A percentile compares a stretch with the other conserved stretches of the same genome.
These are phyloP conservation scores for Populus deltoides DNA, from an alignment of 345 rosid genomes.

Conservation along the genomic window DNA sequence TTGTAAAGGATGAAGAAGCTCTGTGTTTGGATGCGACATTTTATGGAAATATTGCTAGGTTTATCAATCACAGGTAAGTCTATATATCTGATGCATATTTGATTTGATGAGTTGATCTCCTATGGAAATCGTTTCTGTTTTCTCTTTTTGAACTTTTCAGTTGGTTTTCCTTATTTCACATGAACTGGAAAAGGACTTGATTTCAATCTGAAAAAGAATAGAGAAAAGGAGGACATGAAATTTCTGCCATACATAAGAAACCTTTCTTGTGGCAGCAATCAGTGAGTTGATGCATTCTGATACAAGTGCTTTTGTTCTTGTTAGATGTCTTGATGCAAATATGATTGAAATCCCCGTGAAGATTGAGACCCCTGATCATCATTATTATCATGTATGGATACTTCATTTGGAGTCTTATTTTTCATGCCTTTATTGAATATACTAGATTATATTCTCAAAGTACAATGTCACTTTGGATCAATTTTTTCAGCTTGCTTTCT, in stretches of 20 bases:
- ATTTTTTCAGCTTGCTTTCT: constrained; percentile 71
- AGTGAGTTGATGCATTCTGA: neutral
- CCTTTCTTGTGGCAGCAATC: neutral
- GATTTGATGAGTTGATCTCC: neutral
- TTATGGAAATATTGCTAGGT: constrained; percentile 82
- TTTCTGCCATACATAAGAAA: neutral
- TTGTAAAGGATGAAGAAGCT: constrained; percentile 70
- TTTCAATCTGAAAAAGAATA: neutral
- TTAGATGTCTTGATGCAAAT: constrained; percentile 82
- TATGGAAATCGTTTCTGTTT: neutral
- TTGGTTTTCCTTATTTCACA: neutral
- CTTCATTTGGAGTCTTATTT: neutral
- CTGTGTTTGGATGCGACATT: constrained; percentile 79
- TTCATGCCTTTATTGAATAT: neutral
- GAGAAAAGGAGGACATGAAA: neutral
- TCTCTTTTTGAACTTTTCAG: neutral
- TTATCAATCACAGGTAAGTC: constrained; percentile 84
- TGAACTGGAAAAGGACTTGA: no score
- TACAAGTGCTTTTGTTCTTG: neutral
- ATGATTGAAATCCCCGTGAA: constrained; percentile 88
- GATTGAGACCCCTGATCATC: constrained; percentile 80
- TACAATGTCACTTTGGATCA: neutral
- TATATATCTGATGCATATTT: constrained; percentile 1
- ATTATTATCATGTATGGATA: constrained; percentile 76
- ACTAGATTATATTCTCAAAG: neutral